Percentiles rank a stretch among this genome's conserved stretches.
These are phyloP conservation scores for Asterophora parasitica DNA, from an alignment of 768 basidiomycete genomes.

Conservation along the genomic window DNA sequence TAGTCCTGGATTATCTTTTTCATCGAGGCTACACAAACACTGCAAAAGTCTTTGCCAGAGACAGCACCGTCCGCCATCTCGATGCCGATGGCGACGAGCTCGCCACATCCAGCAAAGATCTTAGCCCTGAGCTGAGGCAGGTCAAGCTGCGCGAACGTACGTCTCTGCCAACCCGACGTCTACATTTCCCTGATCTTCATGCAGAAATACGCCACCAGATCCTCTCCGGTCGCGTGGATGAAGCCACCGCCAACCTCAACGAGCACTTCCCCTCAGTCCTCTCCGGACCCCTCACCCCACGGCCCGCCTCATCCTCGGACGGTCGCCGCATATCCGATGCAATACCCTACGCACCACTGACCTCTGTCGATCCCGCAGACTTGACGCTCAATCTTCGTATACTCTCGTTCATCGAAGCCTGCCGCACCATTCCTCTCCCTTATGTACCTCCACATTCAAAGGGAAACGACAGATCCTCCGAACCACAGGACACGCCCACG, in stretches of 20 bases:
- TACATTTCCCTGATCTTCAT: not conserved
- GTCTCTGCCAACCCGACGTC: slow-evolving; percentile 10
- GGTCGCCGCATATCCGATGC: slow-evolving; percentile 24
- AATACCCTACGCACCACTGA: slow-evolving; percentile 49
- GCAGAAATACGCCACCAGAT: slow-evolving; percentile 69
- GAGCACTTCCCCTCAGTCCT: slow-evolving; percentile 68
- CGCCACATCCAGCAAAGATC: slow-evolving; percentile 20
- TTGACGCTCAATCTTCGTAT: slow-evolving; percentile 83
- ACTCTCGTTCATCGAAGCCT: slow-evolving; percentile 81
- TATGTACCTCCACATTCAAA: slow-evolving; percentile 26
- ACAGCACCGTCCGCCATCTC: slow-evolving; percentile 56
- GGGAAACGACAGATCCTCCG: slow-evolving; percentile 1
- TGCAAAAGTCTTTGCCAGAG: slow-evolving; percentile 60
- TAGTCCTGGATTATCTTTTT: slow-evolving; percentile 75
- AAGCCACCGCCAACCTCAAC: slow-evolving; percentile 63
- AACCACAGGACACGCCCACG: not conserved
- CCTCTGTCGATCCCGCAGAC: slow-evolving; percentile 70
- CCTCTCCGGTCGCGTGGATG: slow-evolving; percentile 69
- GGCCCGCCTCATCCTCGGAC: slow-evolving; percentile 3
- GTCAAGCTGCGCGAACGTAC: slow-evolving; percentile 54
- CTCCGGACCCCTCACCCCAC: slow-evolving; percentile 30
- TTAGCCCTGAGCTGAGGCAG: slow-evolving; percentile 29
- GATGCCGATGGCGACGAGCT: slow-evolving; percentile 72
- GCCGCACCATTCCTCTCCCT: slow-evolving; percentile 64
- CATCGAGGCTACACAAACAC: slow-evolving; percentile 72